phyloP scores from a whole-genome alignment of 2,329 filamentous ascomycete species.

The Penicillium sp. region DNA sequence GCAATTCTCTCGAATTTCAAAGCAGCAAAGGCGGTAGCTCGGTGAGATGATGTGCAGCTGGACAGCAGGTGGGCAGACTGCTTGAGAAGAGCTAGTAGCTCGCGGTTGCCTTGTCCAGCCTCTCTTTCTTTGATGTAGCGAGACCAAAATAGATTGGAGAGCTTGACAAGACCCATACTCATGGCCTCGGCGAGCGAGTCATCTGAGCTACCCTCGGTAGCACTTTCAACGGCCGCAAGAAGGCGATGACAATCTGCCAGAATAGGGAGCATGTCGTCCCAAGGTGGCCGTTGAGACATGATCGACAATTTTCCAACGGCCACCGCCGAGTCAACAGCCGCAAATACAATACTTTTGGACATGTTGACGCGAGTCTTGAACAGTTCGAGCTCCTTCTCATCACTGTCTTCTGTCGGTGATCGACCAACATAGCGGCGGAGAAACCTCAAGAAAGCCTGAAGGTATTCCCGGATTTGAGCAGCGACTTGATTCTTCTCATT shows the following conservation, averaged over 20 bases:
- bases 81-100: conserved; percentile 41
- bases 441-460: conserved; percentile 41
- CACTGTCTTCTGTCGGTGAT: conserved; percentile 26
- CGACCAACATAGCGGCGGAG: conserved; percentile 43
- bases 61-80: conserved; percentile 42
- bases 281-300: conserved; percentile 36
- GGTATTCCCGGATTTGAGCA: conserved; percentile 34
- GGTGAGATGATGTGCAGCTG: conserved; percentile 33
- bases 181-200: conserved; percentile 20
- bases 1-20: conserved; percentile 48
- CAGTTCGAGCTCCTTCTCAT: conserved; percentile 29
- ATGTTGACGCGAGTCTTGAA: conserved; percentile 33
- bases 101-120: conserved; percentile 29
- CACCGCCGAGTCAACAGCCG: conserved; percentile 42
- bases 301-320: conserved; percentile 42
- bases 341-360: conserved; percentile 38
- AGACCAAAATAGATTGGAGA: conserved; percentile 50
- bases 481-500: conserved; percentile 21
- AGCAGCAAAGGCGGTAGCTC: conserved; percentile 39
- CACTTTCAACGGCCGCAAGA: conserved; percentile 29
- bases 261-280: conserved; percentile 39
- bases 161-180: conserved; percentile 34
- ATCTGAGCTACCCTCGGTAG: conserved; percentile 14
- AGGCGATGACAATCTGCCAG: conserved; percentile 39
- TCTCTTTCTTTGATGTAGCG: conserved; percentile 46